A percentile compares a stretch with the other conserved stretches of the same genome.
These are phyloP conservation scores for Eragrostis curvula DNA, from an alignment of 176 grass and related monocot species.

Conservation along the genomic window DNA sequence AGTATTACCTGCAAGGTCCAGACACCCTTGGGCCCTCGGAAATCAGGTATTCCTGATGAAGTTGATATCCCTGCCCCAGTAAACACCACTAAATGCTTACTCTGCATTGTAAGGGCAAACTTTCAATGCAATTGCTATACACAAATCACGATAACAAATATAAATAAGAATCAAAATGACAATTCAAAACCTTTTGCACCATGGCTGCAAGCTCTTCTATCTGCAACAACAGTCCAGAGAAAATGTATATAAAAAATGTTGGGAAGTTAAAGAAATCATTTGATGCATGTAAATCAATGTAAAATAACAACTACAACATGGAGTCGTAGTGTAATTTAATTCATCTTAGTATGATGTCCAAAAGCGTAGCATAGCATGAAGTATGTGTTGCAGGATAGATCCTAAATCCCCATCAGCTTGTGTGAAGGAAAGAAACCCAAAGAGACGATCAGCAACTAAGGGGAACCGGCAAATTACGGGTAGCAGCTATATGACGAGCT, in stretches of 20 bases:
- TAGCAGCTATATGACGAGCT: too few relatives aligned
- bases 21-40: slow-evolving; percentile 92
- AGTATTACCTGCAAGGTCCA: slow-evolving; percentile 96
- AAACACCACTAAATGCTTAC: slow-evolving; percentile 97
- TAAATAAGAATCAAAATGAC: slow-evolving; percentile 17
- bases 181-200: slow-evolving; percentile 67
- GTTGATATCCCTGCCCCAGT: slow-evolving; percentile 99
- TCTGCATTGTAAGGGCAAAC: slow-evolving; percentile 60
- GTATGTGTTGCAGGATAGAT: background rate
- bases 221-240: slow-evolving; percentile 49
- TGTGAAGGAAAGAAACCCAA: too few relatives aligned
- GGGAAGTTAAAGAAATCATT: background rate
- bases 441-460: too few relatives aligned
- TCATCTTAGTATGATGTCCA: too few relatives aligned
- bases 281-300: background rate
- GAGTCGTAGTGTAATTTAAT: background rate
- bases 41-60: slow-evolving; percentile 95
- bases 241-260: slow-evolving; percentile 29
- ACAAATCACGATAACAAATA: slow-evolving; percentile 29
- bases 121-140: slow-evolving; percentile 16
- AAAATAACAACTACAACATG: slow-evolving; percentile 6
- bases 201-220: slow-evolving; percentile 91
- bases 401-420: too few relatives aligned
- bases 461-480: too few relatives aligned
- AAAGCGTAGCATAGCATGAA: background rate